Conservation (phyloP, 371 early-diverging fungal genomes). For the Rhizopus stolonifer region DNA sequence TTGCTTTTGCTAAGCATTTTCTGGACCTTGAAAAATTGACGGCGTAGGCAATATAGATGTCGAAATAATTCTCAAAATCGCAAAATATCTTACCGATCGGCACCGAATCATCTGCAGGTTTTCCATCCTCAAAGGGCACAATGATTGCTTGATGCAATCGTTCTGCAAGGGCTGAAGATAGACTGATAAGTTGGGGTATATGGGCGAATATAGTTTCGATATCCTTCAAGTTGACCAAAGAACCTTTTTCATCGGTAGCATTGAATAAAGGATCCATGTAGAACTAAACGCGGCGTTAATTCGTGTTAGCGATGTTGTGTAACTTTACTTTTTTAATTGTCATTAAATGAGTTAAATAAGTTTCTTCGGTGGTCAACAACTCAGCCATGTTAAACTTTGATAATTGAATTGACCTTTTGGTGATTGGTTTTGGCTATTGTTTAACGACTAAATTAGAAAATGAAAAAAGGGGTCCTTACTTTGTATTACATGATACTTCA, state of each 20-base stretch:
- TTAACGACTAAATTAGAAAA: not conserved
- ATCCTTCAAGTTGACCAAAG: slow-evolving; percentile 28
- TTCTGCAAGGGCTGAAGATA: slow-evolving; percentile 25
- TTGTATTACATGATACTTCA: slow-evolving; percentile 9
- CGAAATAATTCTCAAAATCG: slow-evolving; percentile 28
- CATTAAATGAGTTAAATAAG: slow-evolving; percentile 31
- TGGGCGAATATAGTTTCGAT: slow-evolving; percentile 36
- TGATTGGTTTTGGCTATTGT: slow-evolving; percentile 5
- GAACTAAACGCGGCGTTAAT: slow-evolving; percentile 15
- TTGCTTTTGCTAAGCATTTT: slow-evolving; percentile 23
- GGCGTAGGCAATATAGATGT: slow-evolving; percentile 33
- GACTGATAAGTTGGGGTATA: slow-evolving; percentile 28
- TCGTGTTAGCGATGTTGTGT: not conserved
- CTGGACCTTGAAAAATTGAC: slow-evolving; percentile 32
- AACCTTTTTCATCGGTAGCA: slow-evolving; percentile 15
- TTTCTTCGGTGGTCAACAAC: slow-evolving; percentile 37
- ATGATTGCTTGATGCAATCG: slow-evolving; percentile 11
- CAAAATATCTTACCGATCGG: slow-evolving; percentile 31
- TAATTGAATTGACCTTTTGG: slow-evolving; percentile 26
- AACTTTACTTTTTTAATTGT: slow-evolving; percentile 32
- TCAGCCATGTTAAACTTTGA: slow-evolving; percentile 35
- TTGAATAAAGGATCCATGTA: slow-evolving; percentile 40
- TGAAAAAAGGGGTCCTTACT: not conserved
- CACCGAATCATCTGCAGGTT: slow-evolving; percentile 3
- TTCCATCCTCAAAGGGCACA: slow-evolving; percentile 4